phyloP scores from a whole-genome alignment of 2,329 filamentous ascomycete species.

The Rutstroemia sp. region DNA sequence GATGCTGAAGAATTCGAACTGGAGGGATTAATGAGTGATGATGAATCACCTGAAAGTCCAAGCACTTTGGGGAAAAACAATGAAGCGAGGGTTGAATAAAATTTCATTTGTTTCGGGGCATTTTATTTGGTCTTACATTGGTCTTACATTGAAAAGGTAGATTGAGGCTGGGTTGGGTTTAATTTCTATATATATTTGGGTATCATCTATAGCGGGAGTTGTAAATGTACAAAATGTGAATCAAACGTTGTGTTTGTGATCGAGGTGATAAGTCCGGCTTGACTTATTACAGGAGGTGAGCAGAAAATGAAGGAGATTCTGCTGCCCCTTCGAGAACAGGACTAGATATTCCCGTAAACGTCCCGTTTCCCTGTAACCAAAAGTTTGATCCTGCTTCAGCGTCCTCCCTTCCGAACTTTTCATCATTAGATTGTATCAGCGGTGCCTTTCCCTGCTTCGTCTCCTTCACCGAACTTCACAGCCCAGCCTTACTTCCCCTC shows the following conservation, averaged over 20 bases:
- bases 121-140: neutral
- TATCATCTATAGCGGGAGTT: neutral
- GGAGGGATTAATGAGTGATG: constrained; percentile 81
- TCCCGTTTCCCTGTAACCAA: too few relatives aligned
- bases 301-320: too few relatives aligned
- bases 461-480: neutral
- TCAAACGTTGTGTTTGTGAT: neutral
- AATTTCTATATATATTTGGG: neutral
- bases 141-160: neutral
- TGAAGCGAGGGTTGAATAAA: constrained; percentile 21
- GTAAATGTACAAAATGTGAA: neutral
- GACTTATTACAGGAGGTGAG: too few relatives aligned
- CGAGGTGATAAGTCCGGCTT: too few relatives aligned
- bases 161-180: neutral
- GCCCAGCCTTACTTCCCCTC: neutral
- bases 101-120: neutral
- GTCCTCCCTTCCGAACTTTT: too few relatives aligned
- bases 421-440: too few relatives aligned
- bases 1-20: constrained; percentile 94
- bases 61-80: constrained; percentile 42
- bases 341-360: too few relatives aligned
- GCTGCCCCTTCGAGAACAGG: too few relatives aligned
- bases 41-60: constrained; percentile 57
- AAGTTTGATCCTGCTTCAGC: too few relatives aligned
- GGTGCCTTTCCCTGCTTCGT: neutral